Percentiles rank a stretch among this genome's conserved stretches.
Evolutionary conservation across 2,329 filamentous ascomycete genomes (phyloP).

Genomic region (Penicillium rolfsii): DNA sequence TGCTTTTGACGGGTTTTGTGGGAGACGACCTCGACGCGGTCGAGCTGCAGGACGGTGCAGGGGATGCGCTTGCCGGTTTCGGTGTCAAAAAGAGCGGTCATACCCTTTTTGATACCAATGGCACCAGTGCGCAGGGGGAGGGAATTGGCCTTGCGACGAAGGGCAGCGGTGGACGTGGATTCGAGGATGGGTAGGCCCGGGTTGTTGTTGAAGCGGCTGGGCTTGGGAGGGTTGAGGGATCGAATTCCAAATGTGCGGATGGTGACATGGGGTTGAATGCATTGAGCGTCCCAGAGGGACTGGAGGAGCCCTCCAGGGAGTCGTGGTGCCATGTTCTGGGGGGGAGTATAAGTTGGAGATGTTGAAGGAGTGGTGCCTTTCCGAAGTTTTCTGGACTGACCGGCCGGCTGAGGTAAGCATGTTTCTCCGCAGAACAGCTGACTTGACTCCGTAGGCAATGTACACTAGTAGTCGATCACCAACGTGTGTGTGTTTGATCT

Average conservation of each 20-base stretch:
- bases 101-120: conserved; percentile 89
- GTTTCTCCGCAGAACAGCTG: neutral
- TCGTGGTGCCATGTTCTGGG: conserved; percentile 40
- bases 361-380: conserved; percentile 9
- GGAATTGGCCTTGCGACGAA: conserved; percentile 60
- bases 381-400: conserved; percentile 26
- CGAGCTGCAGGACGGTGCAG: conserved; percentile 92
- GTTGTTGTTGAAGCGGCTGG: conserved; percentile 58
- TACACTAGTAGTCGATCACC: neutral
- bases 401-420: conserved; percentile 15
- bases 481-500: no score
- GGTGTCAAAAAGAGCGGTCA: conserved; percentile 84
- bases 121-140: conserved; percentile 75
- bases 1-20: conserved; percentile 80
- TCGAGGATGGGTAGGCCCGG: conserved; percentile 57
- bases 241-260: conserved; percentile 56
- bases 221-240: conserved; percentile 59
- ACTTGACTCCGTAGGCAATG: no score
- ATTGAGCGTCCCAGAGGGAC: conserved; percentile 31
- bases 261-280: conserved; percentile 27
- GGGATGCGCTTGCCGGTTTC: conserved; percentile 75
- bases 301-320: conserved; percentile 37
- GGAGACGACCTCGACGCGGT: conserved; percentile 85
- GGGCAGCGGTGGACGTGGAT: conserved; percentile 61
- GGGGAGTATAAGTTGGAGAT: neutral